Evolutionary conservation across 768 basidiomycete species (phyloP).

Genomic region (Butyriboletus loyo): DNA sequence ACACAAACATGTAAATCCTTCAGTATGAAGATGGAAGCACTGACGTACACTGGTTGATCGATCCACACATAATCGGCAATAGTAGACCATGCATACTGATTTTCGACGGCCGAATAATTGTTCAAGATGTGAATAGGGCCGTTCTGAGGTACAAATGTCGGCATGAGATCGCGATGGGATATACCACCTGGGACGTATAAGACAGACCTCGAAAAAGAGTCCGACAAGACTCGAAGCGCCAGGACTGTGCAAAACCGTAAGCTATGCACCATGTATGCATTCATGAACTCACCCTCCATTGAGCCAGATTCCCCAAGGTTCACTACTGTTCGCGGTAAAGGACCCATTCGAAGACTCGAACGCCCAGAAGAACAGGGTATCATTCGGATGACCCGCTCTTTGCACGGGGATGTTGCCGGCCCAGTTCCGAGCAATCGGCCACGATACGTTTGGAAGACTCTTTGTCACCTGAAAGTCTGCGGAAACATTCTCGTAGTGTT

Average conservation of each 20-base stretch:
- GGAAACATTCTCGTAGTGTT: neutral
- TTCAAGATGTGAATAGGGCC: constrained; percentile 58
- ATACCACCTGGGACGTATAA: neutral
- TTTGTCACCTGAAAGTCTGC: constrained; percentile 59
- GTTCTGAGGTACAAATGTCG: constrained; percentile 40
- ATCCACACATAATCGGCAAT: constrained; percentile 56
- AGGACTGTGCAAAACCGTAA: constrained; percentile 37
- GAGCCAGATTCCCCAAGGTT: constrained; percentile 72
- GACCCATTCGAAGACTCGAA: constrained; percentile 57
- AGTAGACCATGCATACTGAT: constrained; percentile 54
- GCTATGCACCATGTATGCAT: neutral
- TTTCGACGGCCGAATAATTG: constrained; percentile 46
- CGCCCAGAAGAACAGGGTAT: constrained; percentile 66
- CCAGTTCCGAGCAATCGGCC: constrained; percentile 44
- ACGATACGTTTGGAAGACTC: constrained; percentile 56
- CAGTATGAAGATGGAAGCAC: neutral
- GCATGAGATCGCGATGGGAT: neutral
- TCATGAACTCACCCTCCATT: constrained; percentile 55
- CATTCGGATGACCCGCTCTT: constrained; percentile 54
- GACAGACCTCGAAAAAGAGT: constrained; percentile 54
- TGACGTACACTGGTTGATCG: constrained; percentile 59
- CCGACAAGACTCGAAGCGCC: constrained; percentile 66
- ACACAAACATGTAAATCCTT: neutral
- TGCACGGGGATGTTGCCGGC: constrained; percentile 65
- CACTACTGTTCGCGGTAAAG: constrained; percentile 40